Evolutionary conservation across 2,329 filamentous ascomycete genomes (phyloP), one percentile per base, ranked within the genome.

Genomic region (Neobulgaria alba): DNA sequence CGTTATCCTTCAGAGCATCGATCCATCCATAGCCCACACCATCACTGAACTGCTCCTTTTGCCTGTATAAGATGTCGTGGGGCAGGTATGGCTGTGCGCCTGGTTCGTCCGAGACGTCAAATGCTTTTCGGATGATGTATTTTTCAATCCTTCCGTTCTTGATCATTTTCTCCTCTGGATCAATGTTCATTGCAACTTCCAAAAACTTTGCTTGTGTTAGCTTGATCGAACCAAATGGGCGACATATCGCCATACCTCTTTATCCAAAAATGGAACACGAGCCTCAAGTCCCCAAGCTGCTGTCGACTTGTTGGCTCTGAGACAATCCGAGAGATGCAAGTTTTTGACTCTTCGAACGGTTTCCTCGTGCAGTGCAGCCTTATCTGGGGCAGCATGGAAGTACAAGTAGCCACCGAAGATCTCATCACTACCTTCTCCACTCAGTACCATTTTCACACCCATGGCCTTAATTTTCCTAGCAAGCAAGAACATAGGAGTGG

Each of bases 21-120:
- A 98, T 98, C 92, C 92, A 98, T 49, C 92, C 89, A 69, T 98
- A 98, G 43, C 92, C 92, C 43, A 98, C 92, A 62, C 92, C 93
- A 58, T 98, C 93, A 44, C 84, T 93, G 72, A 98, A 98, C 69
- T 98, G 92, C 71, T 98, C 92, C 79, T 98, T 98, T 68, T 98
- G 93, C 61, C 93, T 77, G 85, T 87, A 98, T 42, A 98, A 79
- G 55, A 98, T 98, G 63, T 89, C 79, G 14, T 95, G 82, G 5
- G 93, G 92, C n/a, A 98, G 78, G 69, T 96, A 98, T 8, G 92
- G 80, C 53, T 84, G 67, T 36, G 73, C 76, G 35, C 73, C 79
- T 12, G 89, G 87, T 66, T 95, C 85, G 59, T 90, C 87, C 35
- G 75, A 77, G 20, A 88, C 95, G 67, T 98, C 92, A 61, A 98